Conservation (phyloP, 345 rosid species). For the Brassica napus region DNA sequence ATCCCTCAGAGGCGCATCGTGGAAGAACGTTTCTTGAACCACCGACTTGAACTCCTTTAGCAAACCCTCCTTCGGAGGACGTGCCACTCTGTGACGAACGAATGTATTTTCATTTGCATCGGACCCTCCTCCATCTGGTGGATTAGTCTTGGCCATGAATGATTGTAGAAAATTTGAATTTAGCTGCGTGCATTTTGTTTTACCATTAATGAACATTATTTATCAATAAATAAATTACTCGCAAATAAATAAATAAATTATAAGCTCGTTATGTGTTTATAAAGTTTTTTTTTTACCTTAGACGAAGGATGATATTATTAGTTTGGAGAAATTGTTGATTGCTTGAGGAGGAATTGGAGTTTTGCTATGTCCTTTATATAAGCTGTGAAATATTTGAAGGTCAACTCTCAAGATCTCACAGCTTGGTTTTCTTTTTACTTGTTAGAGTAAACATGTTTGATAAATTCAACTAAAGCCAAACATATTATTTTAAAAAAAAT, state of each 20-base stretch:
- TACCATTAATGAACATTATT: conserved; percentile 2
- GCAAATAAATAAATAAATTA: too few relatives aligned
- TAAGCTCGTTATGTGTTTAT: neutral
- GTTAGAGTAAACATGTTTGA: conserved; percentile 2
- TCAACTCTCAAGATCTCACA: conserved; percentile 31
- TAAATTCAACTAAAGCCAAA: conserved; percentile 20
- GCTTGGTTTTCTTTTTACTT: neutral
- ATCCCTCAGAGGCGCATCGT: conserved; percentile 81
- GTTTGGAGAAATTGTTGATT: conserved; percentile 1
- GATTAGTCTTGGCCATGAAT: conserved; percentile 18
- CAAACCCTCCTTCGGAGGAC: conserved; percentile 70
- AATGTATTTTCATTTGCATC: neutral
- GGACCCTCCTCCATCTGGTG: conserved; percentile 25
- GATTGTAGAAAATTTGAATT: neutral
- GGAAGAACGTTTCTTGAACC: conserved; percentile 74
- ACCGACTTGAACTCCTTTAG: conserved; percentile 54
- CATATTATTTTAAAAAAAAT: neutral
- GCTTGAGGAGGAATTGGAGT: neutral
- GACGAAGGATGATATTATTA: neutral
- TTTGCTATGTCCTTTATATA: conserved; percentile 21
- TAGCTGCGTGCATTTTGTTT: conserved; percentile 14
- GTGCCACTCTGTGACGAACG: conserved; percentile 59
- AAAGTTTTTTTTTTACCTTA: conserved; percentile 16
- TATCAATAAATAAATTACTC: neutral
- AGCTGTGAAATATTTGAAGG: conserved; percentile 19